A percentile compares a stretch with the other conserved stretches of the same genome.
Evolutionary conservation across 805 yeast genomes (phyloP).

Genomic region (Kuraishia piskuri): DNA sequence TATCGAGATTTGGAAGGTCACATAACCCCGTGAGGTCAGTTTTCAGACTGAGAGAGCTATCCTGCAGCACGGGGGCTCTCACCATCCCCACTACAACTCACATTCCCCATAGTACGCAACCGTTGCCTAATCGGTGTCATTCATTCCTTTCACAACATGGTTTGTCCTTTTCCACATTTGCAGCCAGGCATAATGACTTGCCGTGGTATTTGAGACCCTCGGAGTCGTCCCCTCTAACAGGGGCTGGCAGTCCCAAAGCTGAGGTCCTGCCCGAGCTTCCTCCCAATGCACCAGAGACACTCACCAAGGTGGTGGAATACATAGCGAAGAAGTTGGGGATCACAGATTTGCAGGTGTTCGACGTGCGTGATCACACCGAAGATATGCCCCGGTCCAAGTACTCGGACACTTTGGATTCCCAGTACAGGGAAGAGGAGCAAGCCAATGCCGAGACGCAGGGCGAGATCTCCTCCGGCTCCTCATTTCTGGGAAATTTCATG

Average conservation of each 20-base stretch:
- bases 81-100: neutral
- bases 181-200: neutral
- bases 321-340: slow-evolving; percentile 59
- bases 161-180: neutral
- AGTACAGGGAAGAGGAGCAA: slow-evolving; percentile 9
- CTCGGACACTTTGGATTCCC: neutral
- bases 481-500: slow-evolving; percentile 37
- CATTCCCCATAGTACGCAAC: too few species aligned
- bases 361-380: slow-evolving; percentile 36
- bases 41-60: neutral
- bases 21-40: neutral
- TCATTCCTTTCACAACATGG: too few species aligned
- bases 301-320: slow-evolving; percentile 35
- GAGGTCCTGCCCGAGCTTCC: slow-evolving; percentile 53
- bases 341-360: slow-evolving; percentile 53
- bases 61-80: neutral
- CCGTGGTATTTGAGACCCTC: slow-evolving; percentile 24
- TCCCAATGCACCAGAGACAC: slow-evolving; percentile 39
- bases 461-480: slow-evolving; percentile 15
- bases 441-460: slow-evolving; percentile 19
- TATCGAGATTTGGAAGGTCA: neutral
- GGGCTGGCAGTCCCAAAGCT: slow-evolving; percentile 16
- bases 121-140: neutral
- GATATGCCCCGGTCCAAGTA: slow-evolving; percentile 6
- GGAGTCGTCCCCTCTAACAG: slow-evolving; percentile 16